Evolutionary conservation across 768 basidiomycete species (phyloP).

Genomic region (Leccinellum luteum): DNA sequence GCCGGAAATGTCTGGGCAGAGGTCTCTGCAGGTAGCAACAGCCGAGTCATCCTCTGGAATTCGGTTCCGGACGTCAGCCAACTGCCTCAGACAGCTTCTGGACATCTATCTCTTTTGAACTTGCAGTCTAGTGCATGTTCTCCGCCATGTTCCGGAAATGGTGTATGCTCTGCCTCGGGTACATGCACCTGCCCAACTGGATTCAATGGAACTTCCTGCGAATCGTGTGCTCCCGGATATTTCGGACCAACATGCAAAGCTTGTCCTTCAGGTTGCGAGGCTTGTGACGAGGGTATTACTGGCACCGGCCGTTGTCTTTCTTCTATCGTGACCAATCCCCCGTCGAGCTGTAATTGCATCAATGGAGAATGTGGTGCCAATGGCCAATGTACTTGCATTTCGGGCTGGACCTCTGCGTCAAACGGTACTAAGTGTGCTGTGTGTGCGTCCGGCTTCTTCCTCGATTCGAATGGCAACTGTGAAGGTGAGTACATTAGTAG

Average conservation of each 20-base stretch:
- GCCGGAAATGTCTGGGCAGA: constrained; percentile 68
- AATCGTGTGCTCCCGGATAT: constrained; percentile 69
- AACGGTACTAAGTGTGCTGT: constrained; percentile 78
- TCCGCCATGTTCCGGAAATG: constrained; percentile 68
- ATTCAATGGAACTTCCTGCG: constrained; percentile 78
- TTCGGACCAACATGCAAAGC: constrained; percentile 72
- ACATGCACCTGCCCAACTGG: constrained; percentile 71
- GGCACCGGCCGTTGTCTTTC: constrained; percentile 74
- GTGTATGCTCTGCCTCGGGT: constrained; percentile 68
- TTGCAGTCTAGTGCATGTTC: constrained; percentile 75
- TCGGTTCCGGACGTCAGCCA: constrained; percentile 73
- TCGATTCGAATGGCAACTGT: constrained; percentile 67
- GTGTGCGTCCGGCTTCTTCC: constrained; percentile 76
- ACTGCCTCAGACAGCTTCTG: constrained; percentile 50
- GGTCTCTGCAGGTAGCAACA: constrained; percentile 51
- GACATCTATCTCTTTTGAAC: constrained; percentile 59
- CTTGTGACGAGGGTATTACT: constrained; percentile 77
- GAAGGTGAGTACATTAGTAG: constrained; percentile 43
- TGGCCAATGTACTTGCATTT: constrained; percentile 72
- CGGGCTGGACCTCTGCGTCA: constrained; percentile 68
- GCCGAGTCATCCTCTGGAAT: constrained; percentile 73
- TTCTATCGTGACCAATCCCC: constrained; percentile 45
- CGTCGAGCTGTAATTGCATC: constrained; percentile 74
- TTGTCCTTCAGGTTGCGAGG: constrained; percentile 65
- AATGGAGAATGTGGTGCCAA: constrained; percentile 73